Base-by-base conservation (phyloP, 257 asterid species). In the Galeopsis tetrahit region DNA sequence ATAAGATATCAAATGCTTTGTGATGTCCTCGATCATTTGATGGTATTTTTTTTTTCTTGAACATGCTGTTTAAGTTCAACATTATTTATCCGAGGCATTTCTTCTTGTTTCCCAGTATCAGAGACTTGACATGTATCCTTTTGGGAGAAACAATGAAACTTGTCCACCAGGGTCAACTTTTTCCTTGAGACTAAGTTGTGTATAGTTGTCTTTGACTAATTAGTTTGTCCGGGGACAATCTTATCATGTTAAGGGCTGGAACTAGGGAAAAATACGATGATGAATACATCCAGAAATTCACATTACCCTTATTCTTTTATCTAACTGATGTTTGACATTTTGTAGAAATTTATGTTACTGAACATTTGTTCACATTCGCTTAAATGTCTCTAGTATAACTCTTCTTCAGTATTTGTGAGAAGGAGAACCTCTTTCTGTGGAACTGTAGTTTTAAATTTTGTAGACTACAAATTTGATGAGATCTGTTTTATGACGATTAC, bases 401-500 rank as follows among this genome's bases (percentile, higher is more conserved):
- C 57, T n/a, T 61, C 49, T 62, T 56, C 39, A 32, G 43, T 38
- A 56, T 52, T n/a, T 69, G 36, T 8, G 65, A 62, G 65, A 53
- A 40, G 36, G 7, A 60, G 35, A 35, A 62, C 57, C 53, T 46
- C 1, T 10, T 68, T 55, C 60, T 33, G 56, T 3, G 43, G 46
- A 34, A 46, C 4, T 36, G 39, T 4, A 42, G 10, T 34, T 65
- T 70, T 66, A 39, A 4, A 2, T 69, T 28, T 60, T 21, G n/a
- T 55, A 61, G 46, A 56, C n/a, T 21, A 34, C 10, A 63, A 43
- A 46, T 35, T 52, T 72, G 38, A 57, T 73, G 40, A 70, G 33
- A 51, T 43, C 57, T 77, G 74, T 14, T 65, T 70, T 38, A 69
- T 78, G 75, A 38, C 28, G 21, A 55, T 75, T 59, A 28, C 57